phyloP scores from a whole-genome alignment of 2,329 filamentous ascomycete genomes.

The Phialophora macrospora region DNA sequence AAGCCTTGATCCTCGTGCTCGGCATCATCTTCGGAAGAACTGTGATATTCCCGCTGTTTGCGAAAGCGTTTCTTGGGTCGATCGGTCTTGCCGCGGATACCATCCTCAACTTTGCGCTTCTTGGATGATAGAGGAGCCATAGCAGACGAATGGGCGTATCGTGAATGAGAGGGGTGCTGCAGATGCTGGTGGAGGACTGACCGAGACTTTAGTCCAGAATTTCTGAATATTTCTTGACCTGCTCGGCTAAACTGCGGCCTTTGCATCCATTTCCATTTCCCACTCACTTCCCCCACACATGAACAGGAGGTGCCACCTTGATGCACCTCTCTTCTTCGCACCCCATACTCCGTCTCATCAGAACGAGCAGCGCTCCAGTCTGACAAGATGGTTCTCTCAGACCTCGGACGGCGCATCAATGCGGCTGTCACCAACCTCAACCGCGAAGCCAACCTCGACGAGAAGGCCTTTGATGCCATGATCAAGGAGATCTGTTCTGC shows the following conservation, averaged over 20 bases:
- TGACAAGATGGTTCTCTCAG: conserved; percentile 88
- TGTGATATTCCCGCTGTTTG: conserved; percentile 68
- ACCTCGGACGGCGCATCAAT: conserved; percentile 98
- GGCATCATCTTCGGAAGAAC: conserved; percentile 63
- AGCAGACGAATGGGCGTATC: conserved; percentile 4
- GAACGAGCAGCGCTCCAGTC: background rate
- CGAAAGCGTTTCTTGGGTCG: conserved; percentile 63
- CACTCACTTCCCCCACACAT: conserved; percentile 13
- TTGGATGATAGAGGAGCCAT: conserved; percentile 52
- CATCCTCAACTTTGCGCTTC: conserved; percentile 66
- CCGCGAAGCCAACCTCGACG: conserved; percentile 88
- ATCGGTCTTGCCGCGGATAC: conserved; percentile 59
- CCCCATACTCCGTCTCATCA: background rate
- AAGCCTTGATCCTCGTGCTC: conserved; percentile 53
- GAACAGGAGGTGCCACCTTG: background rate
- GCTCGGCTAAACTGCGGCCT: conserved; percentile 30
- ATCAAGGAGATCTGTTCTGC: conserved; percentile 97
- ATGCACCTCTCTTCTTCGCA: background rate
- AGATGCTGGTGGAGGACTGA: background rate
- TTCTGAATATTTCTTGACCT: conserved; percentile 31
- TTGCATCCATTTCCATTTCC: background rate
- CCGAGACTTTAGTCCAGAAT: conserved; percentile 25
- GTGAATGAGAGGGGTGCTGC: background rate
- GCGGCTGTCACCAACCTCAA: conserved; percentile 93
- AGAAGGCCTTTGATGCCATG: conserved; percentile 99